These are phyloP conservation scores for Ceratobasidium sp. DNA, from an alignment of 1,284 basidiomycete species.

Conservation along the genomic window DNA sequence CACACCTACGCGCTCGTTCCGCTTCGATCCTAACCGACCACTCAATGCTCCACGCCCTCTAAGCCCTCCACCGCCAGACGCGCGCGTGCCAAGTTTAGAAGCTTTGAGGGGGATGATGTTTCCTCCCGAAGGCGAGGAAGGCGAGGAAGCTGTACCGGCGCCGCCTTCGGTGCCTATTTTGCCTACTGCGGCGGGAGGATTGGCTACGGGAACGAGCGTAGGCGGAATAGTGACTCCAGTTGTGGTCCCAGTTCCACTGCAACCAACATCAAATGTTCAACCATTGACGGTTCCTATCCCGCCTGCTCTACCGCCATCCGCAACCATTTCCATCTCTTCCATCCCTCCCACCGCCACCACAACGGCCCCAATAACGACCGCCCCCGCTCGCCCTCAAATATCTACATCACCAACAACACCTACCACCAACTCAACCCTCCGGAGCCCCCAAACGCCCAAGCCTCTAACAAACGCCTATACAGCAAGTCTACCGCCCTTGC, in stretches of 20 bases:
- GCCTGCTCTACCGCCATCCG: background rate
- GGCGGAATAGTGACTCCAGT: too few relatives aligned
- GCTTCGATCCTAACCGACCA: conserved; percentile 22
- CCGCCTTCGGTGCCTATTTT: too few relatives aligned
- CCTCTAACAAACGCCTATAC: conserved; percentile 32
- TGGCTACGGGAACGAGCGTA: too few relatives aligned
- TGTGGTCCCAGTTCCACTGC: too few relatives aligned
- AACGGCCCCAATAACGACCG: background rate
- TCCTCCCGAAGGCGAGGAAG: background rate
- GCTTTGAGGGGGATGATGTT: conserved; percentile 10
- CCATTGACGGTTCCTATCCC: background rate
- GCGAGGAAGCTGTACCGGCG: too few relatives aligned
- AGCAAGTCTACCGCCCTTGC: conserved; percentile 1
- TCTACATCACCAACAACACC: background rate
- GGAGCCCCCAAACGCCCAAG: background rate
- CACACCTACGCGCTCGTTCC: background rate
- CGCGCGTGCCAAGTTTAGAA: conserved; percentile 1
- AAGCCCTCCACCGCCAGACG: conserved; percentile 22
- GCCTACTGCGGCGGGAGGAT: too few relatives aligned
- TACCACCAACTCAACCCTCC: background rate
- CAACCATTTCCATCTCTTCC: background rate
- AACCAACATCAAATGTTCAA: too few relatives aligned
- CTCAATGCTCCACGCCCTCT: conserved; percentile 11
- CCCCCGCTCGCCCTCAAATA: background rate
- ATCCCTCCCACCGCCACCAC: background rate